Base-by-base conservation (phyloP, 2,329 filamentous ascomycete genomes). In the Ophiostoma montium region DNA sequence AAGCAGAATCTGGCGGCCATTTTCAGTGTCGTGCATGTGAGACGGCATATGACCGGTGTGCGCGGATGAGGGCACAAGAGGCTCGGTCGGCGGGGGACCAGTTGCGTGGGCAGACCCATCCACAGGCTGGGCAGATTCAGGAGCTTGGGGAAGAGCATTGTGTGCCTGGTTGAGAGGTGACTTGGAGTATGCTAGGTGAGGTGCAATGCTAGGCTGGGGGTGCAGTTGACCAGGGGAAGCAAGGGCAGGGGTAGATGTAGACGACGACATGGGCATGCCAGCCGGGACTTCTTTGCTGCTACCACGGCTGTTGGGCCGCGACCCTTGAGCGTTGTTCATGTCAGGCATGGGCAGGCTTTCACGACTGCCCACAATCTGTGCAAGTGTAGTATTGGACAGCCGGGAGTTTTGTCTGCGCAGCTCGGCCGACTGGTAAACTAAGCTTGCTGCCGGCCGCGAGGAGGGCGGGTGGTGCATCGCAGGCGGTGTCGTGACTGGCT, bases 351-450 rank as follows among this genome's bases (percentile, higher is more conserved):
- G 19, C 44, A 32, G 32, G 10, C 16, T 19, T 19, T 36, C 45
- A 15, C 19, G 36, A 15, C 35, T 15, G n/a, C 39, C 63, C 19
- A 78, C 79, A 61, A 96, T 72, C 61, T 95, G 87, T 41, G 81
- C 75, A 42, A 95, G 70, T 1, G 90, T 96, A 1, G 80, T 80
- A 56, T 74, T 76, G 23, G 92, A 95, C 62, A 96, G 80, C 19
- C 87, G 82, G 57, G 83, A 88, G 57, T 87, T 92, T 47, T 85
- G 86, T 55, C 80, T 80, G 54, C 85, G 82, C 58, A 90, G 71
- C 60, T 92, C 86, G 13, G 84, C 77, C 30, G 86, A 82, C 51
- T 86, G 78, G 57, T 84, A 79, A 0, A 85, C 85, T 53, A 18
- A 33, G 18, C 78, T 78, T 52, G 75, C 79, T 1, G 72, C 70